Base-by-base conservation (phyloP, 176 grass and related monocot species). In the Stipa capillata region DNA sequence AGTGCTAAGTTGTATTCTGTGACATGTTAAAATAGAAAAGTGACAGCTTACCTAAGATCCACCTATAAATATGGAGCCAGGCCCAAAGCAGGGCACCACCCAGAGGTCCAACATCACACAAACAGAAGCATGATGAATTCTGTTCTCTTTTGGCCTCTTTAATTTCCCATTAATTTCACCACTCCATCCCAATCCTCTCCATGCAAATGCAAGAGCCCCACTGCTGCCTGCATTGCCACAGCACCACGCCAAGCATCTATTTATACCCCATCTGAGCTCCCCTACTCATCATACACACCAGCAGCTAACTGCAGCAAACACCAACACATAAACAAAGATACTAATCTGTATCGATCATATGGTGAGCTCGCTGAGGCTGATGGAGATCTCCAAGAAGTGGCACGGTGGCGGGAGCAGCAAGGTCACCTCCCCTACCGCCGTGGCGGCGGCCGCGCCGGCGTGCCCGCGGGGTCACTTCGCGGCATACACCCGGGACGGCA, bases 391-490 rank as follows among this genome's bases (percentile, higher is more conserved):
- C 77, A 90, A 44, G 37, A 90, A 55, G 79, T 87, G 79, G 73
- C 73, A 56, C 52, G 56, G 59, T 36, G 48, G 45, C 16, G 54
- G 54, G 17, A 21, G 73, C 41, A 65, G 65, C 56, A 90, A 52
- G 82, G 76, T 89, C 0, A 53, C 69, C 15, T 85, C 87, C 3
- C 87, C 78, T 43, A 76, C 53, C 36, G 79, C 66, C 52, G 64
- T 36, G 35, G 49, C 79, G 8, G 47, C 65, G 29, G 42, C 43
- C 6, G 49, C 76, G 12, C 35, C 79, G 16, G 6, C 80, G 45
- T 90, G 84, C 74, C 91, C 87, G 8, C 73, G 85, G 20, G 91
- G 91, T 40, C 91, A 93, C 35, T 93, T 90, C 57, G 87, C 84
- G 15, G 91, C 91, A 47, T 93, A 93, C 81, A 87, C 84, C 34